phyloP scores from a whole-genome alignment of 2,329 filamentous ascomycete genomes.

The Sphaerulina musiva region DNA sequence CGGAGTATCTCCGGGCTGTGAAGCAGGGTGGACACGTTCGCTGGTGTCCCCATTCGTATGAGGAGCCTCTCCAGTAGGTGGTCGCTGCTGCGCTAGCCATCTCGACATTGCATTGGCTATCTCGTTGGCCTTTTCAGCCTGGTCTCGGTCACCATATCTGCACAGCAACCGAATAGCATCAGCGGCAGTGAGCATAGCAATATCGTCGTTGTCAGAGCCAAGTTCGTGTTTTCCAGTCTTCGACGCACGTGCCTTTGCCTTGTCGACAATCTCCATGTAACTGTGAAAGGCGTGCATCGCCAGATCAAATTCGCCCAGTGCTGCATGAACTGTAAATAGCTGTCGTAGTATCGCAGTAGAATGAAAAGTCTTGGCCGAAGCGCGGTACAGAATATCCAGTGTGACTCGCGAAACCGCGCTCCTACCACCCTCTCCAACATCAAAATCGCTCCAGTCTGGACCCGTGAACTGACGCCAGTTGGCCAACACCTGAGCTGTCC shows the following conservation, averaged over 20 bases:
- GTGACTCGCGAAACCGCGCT: slow-evolving; percentile 67
- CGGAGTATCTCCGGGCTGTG: slow-evolving; percentile 31
- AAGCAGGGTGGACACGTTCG: slow-evolving; percentile 5
- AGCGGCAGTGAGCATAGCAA: slow-evolving; percentile 68
- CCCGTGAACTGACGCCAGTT: slow-evolving; percentile 85
- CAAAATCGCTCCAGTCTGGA: slow-evolving; percentile 69
- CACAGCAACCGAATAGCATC: slow-evolving; percentile 76
- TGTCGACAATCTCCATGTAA: slow-evolving; percentile 80
- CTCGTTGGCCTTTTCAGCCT: slow-evolving; percentile 70
- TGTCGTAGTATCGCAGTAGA: slow-evolving; percentile 82
- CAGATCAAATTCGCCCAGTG: slow-evolving; percentile 84
- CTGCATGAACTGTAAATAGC: slow-evolving; percentile 79
- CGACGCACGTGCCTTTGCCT: slow-evolving; percentile 74
- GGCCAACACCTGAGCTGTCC: slow-evolving; percentile 68
- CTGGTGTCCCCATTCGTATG: slow-evolving; percentile 12
- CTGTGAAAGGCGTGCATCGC: slow-evolving; percentile 87
- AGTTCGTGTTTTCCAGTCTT: slow-evolving; percentile 64
- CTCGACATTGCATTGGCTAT: slow-evolving; percentile 66
- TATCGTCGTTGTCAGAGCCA: slow-evolving; percentile 71
- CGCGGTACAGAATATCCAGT: slow-evolving; percentile 79
- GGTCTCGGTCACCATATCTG: slow-evolving; percentile 66
- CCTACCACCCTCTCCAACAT: slow-evolving; percentile 75
- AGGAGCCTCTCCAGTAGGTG: slow-evolving; percentile 16
- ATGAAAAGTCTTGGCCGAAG: slow-evolving; percentile 89
- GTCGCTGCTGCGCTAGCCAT: slow-evolving; percentile 60